Evolutionary conservation across 257 asterid species (phyloP).

Genomic region (Gentiana dahurica): DNA sequence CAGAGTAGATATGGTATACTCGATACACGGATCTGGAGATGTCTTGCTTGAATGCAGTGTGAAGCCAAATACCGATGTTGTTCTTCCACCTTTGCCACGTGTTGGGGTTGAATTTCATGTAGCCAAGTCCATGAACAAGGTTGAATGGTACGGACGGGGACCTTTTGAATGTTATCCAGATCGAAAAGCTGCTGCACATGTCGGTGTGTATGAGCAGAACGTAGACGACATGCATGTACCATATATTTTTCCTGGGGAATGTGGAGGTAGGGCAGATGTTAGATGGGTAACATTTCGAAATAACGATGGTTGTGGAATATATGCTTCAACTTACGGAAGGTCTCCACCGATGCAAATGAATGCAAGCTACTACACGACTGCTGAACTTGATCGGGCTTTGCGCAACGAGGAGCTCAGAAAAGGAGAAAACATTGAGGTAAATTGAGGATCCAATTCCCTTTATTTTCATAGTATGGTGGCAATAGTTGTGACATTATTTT

Average conservation of each 20-base stretch:
- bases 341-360: conserved; percentile 88
- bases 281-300: conserved; percentile 79
- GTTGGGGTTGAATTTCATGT: conserved; percentile 78
- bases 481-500: no score
- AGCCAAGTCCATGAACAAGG: conserved; percentile 59
- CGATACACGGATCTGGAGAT: conserved; percentile 73
- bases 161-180: conserved; percentile 99
- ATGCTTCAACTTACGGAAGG: conserved; percentile 58
- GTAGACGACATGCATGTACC: conserved; percentile 87
- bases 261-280: conserved; percentile 84
- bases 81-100: conserved; percentile 91
- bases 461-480: no score
- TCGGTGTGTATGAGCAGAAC: conserved; percentile 53
- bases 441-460: not conserved
- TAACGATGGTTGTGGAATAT: conserved; percentile 62
- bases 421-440: conserved; percentile 81
- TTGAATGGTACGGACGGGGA: conserved; percentile 87
- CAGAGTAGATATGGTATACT: conserved; percentile 41
- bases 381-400: conserved; percentile 88
- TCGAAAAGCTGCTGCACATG: conserved; percentile 84
- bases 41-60: conserved; percentile 63
- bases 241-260: conserved; percentile 71
- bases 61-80: conserved; percentile 45
- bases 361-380: conserved; percentile 80
- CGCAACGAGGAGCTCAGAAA: conserved; percentile 57